Conservation (phyloP, 768 basidiomycete genomes). For the Nevesoporus exiguus region DNA sequence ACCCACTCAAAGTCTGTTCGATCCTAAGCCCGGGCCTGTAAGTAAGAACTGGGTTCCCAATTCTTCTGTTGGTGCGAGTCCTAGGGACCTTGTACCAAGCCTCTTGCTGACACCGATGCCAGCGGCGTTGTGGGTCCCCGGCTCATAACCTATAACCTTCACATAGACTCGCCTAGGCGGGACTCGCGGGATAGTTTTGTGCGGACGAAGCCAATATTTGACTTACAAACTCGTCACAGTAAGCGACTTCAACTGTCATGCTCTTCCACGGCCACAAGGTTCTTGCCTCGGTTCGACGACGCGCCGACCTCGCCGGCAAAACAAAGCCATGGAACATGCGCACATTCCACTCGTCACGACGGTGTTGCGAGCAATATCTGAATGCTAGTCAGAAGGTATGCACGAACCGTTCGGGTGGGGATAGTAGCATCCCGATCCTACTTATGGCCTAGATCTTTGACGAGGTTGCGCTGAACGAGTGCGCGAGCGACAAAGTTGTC, state of each 20-base stretch:
- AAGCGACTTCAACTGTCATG: constrained; percentile 10
- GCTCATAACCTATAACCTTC: too few species aligned
- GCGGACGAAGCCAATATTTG: too few species aligned
- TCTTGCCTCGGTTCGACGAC: constrained; percentile 4
- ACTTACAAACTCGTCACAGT: background rate
- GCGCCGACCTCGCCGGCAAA: constrained; percentile 12
- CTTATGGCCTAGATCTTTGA: constrained; percentile 35
- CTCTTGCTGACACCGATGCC: too few species aligned
- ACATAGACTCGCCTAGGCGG: too few species aligned
- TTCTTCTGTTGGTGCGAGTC: too few species aligned
- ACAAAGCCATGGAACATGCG: constrained; percentile 22
- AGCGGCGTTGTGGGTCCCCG: too few species aligned
- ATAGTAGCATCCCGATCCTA: background rate
- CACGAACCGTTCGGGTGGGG: background rate
- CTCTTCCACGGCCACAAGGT: constrained; percentile 8
- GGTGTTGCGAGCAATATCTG: constrained; percentile 37
- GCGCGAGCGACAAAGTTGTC: constrained; percentile 48
- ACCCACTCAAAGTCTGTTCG: too few species aligned
- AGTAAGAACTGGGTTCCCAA: too few species aligned
- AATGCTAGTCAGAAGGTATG: constrained; percentile 45
- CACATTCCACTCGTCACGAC: constrained; percentile 41
- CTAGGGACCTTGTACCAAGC: too few species aligned
- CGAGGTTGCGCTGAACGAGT: constrained; percentile 27
- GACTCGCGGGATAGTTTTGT: too few species aligned
- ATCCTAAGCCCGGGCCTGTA: too few species aligned